These are phyloP conservation scores for Echinochloa phyllopogon DNA, from an alignment of 176 grass and related monocot species.

Conservation along the genomic window DNA sequence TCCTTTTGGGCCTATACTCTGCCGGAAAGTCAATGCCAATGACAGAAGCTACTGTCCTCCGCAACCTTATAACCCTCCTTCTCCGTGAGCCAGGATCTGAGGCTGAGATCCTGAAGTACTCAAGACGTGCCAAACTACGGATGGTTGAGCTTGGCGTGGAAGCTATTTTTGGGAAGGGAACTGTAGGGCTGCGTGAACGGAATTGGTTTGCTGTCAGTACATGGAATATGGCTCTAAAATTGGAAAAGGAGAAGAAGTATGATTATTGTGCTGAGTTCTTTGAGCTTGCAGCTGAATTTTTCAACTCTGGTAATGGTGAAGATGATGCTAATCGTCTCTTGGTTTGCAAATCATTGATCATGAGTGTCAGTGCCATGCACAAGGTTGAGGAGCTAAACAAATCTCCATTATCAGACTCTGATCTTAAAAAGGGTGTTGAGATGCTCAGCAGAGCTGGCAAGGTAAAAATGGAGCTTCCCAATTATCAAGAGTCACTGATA, in stretches of 20 bases:
- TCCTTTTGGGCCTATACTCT: conserved; percentile 74
- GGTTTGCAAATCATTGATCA: conserved; percentile 78
- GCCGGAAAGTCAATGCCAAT: conserved; percentile 74
- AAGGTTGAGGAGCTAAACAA: conserved; percentile 62
- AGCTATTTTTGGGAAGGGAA: conserved; percentile 69
- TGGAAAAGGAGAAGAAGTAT: conserved; percentile 60
- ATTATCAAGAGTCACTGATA: conserved; percentile 32
- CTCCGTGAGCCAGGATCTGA: conserved; percentile 60
- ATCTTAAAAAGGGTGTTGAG: conserved; percentile 80
- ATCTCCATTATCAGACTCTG: conserved; percentile 57
- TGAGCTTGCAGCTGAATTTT: conserved; percentile 79
- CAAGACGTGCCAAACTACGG: conserved; percentile 57
- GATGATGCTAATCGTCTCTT: conserved; percentile 49
- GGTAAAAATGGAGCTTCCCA: conserved; percentile 60
- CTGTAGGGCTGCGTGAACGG: conserved; percentile 65
- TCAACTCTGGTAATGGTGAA: conserved; percentile 41
- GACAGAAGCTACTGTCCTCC: conserved; percentile 71
- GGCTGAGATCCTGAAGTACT: conserved; percentile 83
- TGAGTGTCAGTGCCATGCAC: conserved; percentile 73
- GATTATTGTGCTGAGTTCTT: conserved; percentile 72
- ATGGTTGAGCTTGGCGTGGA: conserved; percentile 72
- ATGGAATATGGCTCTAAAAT: conserved; percentile 73
- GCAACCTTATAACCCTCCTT: conserved; percentile 81
- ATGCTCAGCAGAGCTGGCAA: conserved; percentile 87
- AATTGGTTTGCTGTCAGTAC: conserved; percentile 80